Evolutionary conservation across 2,329 filamentous ascomycete genomes (phyloP).

Genomic region (Xylaria sp.): DNA sequence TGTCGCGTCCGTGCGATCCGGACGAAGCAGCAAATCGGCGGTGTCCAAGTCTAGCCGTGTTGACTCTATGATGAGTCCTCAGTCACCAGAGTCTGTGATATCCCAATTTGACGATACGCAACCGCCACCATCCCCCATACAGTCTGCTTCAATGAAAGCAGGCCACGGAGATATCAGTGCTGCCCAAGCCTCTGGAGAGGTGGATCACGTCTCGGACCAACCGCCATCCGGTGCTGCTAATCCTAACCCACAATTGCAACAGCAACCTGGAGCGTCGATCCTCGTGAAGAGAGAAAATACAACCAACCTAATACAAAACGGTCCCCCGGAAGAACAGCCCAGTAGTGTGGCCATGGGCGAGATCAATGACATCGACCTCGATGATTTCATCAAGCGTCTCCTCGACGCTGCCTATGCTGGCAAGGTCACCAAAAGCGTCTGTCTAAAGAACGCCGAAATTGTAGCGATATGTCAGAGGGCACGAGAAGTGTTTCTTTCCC

Average conservation of each 20-base stretch:
- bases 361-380: conserved; percentile 90
- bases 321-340: conserved; percentile 56
- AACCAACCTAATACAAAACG: conserved; percentile 69
- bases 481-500: conserved; percentile 87
- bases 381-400: conserved; percentile 95
- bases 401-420: conserved; percentile 94
- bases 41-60: conserved; percentile 60
- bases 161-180: conserved; percentile 82
- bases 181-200: conserved; percentile 87
- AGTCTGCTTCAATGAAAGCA: conserved; percentile 76
- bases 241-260: conserved; percentile 63
- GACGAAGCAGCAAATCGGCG: conserved; percentile 67
- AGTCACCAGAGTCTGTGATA: conserved; percentile 52
- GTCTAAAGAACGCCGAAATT: conserved; percentile 97
- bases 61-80: conserved; percentile 56
- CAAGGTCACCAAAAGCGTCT: conserved; percentile 97
- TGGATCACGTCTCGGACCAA: conserved; percentile 92
- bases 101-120: conserved; percentile 61
- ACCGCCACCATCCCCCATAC: conserved; percentile 86
- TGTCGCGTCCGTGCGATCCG: conserved; percentile 77
- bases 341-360: conserved; percentile 77
- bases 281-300: conserved; percentile 81
- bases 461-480: conserved; percentile 90
- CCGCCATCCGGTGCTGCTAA: conserved; percentile 76
- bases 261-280: conserved; percentile 87